A percentile compares a stretch with the other conserved stretches of the same genome.
Evolutionary conservation across 441 rosid genomes (phyloP).

Genomic region (Populus tomentosa): DNA sequence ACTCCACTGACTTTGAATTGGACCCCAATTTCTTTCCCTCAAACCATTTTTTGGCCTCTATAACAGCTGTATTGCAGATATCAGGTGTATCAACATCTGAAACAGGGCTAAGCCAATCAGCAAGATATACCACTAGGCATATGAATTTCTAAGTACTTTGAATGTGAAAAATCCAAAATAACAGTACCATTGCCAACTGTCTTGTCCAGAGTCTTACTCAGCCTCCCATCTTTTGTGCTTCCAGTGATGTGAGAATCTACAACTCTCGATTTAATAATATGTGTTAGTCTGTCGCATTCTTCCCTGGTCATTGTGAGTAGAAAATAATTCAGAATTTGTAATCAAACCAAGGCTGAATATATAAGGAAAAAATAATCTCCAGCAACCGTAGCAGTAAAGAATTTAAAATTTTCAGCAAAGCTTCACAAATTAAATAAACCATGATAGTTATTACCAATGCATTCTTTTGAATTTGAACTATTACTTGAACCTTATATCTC

Average conservation of each 20-base stretch:
- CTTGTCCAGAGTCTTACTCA: conserved; percentile 12
- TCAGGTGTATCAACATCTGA: conserved; percentile 51
- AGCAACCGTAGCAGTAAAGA: neutral
- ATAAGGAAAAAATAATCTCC: neutral
- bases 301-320: conserved; percentile 55
- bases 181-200: conserved; percentile 40
- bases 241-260: conserved; percentile 35
- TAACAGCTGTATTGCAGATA: conserved; percentile 45
- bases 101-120: conserved; percentile 18
- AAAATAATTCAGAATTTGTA: conserved; percentile 20
- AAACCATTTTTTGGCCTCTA: conserved; percentile 78
- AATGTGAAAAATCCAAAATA: conserved; percentile 26
- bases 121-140: conserved; percentile 13
- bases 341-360: conserved; percentile 10
- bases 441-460: neutral
- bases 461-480: conserved; percentile 8
- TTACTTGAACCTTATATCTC: neutral
- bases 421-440: neutral
- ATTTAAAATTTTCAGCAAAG: neutral
- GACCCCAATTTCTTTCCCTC: conserved; percentile 69
- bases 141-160: conserved; percentile 5
- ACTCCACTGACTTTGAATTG: conserved; percentile 48
- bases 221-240: conserved; percentile 25
- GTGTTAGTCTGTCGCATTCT: conserved; percentile 64
- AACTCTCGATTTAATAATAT: conserved; percentile 73